Base-by-base conservation (phyloP, 2,329 filamentous ascomycete species). In the Aureobasidium sp. region DNA sequence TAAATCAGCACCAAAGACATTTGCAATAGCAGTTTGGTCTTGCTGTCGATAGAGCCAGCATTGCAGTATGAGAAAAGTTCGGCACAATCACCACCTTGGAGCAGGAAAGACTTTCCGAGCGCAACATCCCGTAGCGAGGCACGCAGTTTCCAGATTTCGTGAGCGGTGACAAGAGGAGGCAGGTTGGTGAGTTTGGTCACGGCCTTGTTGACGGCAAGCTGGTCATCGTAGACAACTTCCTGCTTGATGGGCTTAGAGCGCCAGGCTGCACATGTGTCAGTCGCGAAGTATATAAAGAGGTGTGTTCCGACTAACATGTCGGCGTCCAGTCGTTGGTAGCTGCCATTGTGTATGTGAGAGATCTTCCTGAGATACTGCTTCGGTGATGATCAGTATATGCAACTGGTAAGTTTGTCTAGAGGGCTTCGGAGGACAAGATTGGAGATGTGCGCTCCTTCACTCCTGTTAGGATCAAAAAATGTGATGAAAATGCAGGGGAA, bases 61-160 rank as follows among this genome's bases (percentile, higher is more conserved):
- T 89, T 87, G 76, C 94, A 99, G 79, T 99, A 99, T 74, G 94
- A 91, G 71, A 99, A 99, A 10, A 97, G 83, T 78, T 99, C 94
- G 16, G 94, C 94, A 72, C 94, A 99, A 77, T 99, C 94, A 50
- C 93, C 94, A 63, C 94, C 94, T 77, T 99, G 94, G 5, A 99
- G 84, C 10, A 99, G 81, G 73, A 99, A 97, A 13, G 93, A 90
- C 66, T 93, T 91, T 37, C 94, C 94, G 39, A 89, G 79, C 5
- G 94, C 94, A 5, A 96, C 94, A 77, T 96, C 90, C 62, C 85
- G 85, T 27, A 99, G 82, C 68, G 85, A 87, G 58, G 84, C 80
- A 71, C 91, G 91, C 59, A 99, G 82, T 65, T 85, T 87, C 67
- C 84, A 81, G 70, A 99, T 96, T 74, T 94, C 90, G 51, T 81